Percentiles rank a stretch among this genome's conserved stretches.
Evolutionary conservation across 2,329 filamentous ascomycete genomes (phyloP).

Genomic region (Ophiostoma populinum): DNA sequence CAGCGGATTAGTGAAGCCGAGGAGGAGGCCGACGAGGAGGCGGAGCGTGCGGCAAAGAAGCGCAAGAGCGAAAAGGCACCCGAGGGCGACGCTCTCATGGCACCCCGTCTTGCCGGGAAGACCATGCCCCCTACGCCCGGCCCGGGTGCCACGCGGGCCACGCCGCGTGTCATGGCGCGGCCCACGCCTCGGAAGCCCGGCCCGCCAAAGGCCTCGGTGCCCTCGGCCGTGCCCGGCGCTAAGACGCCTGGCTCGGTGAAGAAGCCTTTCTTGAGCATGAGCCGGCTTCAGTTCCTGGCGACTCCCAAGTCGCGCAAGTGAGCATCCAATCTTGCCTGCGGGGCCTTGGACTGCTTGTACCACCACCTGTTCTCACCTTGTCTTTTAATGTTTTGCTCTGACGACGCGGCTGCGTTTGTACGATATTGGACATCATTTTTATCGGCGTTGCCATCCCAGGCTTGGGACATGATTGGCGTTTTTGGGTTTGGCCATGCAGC

Average conservation of each 20-base stretch:
- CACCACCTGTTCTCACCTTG: not conserved
- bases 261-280: constrained; percentile 35
- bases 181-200: constrained; percentile 11
- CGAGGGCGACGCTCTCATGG: constrained; percentile 34
- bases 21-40: constrained; percentile 33
- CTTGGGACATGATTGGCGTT: too few relatives aligned
- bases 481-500: too few relatives aligned
- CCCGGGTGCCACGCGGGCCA: not conserved
- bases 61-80: constrained; percentile 30
- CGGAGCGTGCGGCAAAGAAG: constrained; percentile 40
- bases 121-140: not conserved
- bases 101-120: constrained; percentile 25
- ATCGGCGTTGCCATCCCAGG: too few relatives aligned
- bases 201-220: constrained; percentile 15
- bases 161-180: too few relatives aligned
- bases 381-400: not conserved
- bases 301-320: constrained; percentile 36
- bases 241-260: constrained; percentile 29
- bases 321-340: not conserved
- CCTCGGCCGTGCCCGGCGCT: not conserved
- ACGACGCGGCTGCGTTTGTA: constrained; percentile 3
- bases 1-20: constrained; percentile 39
- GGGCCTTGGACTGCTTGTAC: not conserved
- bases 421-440: not conserved
- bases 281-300: constrained; percentile 43